Base-by-base conservation (phyloP, 2,329 filamentous ascomycete species). In the Aspergillus persii region DNA sequence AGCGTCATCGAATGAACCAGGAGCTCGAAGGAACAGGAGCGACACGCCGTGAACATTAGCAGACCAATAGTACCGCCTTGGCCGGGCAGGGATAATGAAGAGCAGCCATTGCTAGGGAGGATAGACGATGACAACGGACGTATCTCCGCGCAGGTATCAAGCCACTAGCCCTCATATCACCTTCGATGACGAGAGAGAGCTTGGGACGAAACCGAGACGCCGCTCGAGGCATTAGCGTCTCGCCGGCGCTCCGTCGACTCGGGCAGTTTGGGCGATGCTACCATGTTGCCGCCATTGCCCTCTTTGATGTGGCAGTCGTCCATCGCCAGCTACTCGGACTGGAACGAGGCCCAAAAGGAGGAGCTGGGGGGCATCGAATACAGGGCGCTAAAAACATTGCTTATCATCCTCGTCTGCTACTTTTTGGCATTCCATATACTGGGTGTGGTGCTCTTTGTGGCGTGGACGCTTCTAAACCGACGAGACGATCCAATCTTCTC, bases 281-380 rank as follows among this genome's bases (percentile, higher is more conserved):
- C 57, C n/a, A 81, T 86, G 78, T 79, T 1, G 79, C 94, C 94
- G 0, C 97, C 97, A 5, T 41, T 41, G 36, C 36, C 36, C 36
- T 41, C 36, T 72, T 83, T 98, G 53, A 96, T 91, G 74, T 97
- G 91, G 84, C 88, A 92, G 57, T 90, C 93, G 3, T 97, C 94
- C 0, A 84, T 96, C 57, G 93, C 90, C 31, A 87, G 94, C 62
- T 97, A 97, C 74, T 96, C 93, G 4, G 88, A 89, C 39, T 98
- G 97, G 64, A 89, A 89, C 0, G 89, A 95, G 63, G 90, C 93
- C 63, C 92, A 98, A 75, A 85, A 93, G 66, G 92, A 97, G 71
- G 94, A 97, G 75, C 79, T 98, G 2, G 94, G 94, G 5, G 94
- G 94, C 8, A 96, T 97, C 63, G 94, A 98, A 74, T 97, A 97